Percentiles rank a stretch among this genome's conserved stretches.
phyloP scores from a whole-genome alignment of 2,329 filamentous ascomycete species.

The Pseudocercospora macadamiae region DNA sequence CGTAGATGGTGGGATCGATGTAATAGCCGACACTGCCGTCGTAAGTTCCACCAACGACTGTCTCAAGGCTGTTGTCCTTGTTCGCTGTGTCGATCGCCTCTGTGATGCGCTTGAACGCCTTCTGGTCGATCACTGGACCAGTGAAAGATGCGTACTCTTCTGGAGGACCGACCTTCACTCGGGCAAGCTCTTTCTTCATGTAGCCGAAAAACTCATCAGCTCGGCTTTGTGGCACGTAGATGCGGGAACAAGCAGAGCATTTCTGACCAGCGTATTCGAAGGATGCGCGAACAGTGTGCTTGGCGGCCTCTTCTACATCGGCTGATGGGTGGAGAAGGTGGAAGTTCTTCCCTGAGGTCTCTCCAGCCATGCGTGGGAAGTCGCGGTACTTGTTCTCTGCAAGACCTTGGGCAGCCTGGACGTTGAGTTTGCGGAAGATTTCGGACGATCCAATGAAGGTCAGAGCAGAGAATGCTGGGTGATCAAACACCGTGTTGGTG shows the following conservation, averaged over 20 bases:
- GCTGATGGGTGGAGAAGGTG: constrained; percentile 77
- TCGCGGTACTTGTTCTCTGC: constrained; percentile 77
- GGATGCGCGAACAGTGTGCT: constrained; percentile 79
- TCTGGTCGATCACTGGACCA: constrained; percentile 80
- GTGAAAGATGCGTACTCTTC: constrained; percentile 75
- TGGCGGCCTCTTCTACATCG: constrained; percentile 74
- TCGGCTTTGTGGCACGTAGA: constrained; percentile 73
- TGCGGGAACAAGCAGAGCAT: constrained; percentile 79
- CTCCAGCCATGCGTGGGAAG: constrained; percentile 85
- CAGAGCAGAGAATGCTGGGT: constrained; percentile 79
- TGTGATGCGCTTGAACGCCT: constrained; percentile 76
- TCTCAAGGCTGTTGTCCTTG: constrained; percentile 68
- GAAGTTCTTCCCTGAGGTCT: constrained; percentile 93
- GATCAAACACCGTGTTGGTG: constrained; percentile 73
- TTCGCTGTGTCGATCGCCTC: constrained; percentile 76
- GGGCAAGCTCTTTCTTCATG: constrained; percentile 66
- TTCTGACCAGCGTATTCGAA: constrained; percentile 92
- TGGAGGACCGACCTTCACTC: constrained; percentile 70
- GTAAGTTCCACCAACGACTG: constrained; percentile 74
- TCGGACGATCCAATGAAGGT: constrained; percentile 92
- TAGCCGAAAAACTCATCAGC: constrained; percentile 71
- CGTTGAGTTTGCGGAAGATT: constrained; percentile 86
- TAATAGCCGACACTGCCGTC: constrained; percentile 79
- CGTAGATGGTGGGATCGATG: constrained; percentile 80
- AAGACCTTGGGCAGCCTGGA: constrained; percentile 78